These are phyloP conservation scores for Chlamydomonas sp. DNA, from an alignment of 139 green algal species.

Conservation along the genomic window DNA sequence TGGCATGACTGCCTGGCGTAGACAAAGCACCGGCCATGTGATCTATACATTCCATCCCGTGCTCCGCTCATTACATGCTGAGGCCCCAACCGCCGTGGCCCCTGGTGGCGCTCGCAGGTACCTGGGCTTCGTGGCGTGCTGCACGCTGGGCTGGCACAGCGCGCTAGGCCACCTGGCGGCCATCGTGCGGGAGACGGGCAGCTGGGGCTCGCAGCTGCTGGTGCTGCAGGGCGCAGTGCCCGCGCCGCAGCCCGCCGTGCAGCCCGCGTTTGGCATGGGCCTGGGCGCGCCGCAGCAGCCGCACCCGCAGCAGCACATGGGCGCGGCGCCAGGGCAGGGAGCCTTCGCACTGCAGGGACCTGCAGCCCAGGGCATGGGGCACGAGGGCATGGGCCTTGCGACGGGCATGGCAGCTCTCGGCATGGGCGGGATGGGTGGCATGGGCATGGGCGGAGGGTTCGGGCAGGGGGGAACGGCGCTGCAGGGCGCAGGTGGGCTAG, in stretches of 20 bases:
- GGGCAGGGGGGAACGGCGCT: too few species aligned
- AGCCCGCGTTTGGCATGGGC: neutral
- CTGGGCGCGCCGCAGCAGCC: neutral
- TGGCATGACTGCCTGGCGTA: too few species aligned
- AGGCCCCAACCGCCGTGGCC: too few species aligned
- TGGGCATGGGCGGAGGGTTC: too few species aligned
- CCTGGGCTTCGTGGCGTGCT: conserved; percentile 34
- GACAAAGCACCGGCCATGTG: too few species aligned
- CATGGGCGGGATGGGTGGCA: too few species aligned
- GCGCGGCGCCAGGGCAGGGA: neutral
- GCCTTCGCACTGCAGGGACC: too few species aligned
- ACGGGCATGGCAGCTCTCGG: too few species aligned
- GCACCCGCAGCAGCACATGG: neutral
- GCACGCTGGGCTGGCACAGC: conserved; percentile 24
- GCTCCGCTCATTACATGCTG: too few species aligned
- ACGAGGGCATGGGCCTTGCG: too few species aligned
- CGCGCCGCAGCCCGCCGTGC: neutral
- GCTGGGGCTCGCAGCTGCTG: neutral
- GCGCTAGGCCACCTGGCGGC: neutral
- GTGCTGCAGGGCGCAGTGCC: conserved; percentile 1
- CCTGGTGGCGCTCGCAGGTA: neutral
- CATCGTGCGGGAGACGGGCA: neutral
- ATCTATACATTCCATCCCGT: too few species aligned
- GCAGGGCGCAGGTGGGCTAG: too few species aligned
- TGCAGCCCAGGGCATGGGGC: neutral